A percentile compares a stretch with the other conserved stretches of the same genome.
Conservation (phyloP, 345 rosid species). For the Eucalyptus cladocalyx region DNA sequence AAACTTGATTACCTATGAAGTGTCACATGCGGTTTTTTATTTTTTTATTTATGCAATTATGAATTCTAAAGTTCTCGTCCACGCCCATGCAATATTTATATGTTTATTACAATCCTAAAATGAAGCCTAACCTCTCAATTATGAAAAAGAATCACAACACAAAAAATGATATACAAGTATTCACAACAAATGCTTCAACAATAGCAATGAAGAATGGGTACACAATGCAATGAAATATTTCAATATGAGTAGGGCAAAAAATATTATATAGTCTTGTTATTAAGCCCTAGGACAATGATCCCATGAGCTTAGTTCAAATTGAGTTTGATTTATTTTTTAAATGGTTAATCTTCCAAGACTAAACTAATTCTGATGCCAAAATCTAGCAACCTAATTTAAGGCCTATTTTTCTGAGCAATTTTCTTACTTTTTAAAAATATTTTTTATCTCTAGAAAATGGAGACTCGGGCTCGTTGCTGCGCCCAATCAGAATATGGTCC, state of each 20-base stretch:
- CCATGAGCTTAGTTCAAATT: background rate
- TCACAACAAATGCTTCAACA: background rate
- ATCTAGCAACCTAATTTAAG: background rate
- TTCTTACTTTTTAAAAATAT: too few species aligned
- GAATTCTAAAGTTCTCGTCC: background rate
- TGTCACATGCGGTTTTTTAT: background rate
- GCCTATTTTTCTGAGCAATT: background rate
- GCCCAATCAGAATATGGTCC: background rate
- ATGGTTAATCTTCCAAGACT: background rate
- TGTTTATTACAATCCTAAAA: background rate
- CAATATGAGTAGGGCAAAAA: accelerated
- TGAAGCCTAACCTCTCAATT: background rate
- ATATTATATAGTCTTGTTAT: too few species aligned
- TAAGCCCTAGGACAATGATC: accelerated
- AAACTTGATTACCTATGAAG: background rate
- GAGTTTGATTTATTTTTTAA: too few species aligned
- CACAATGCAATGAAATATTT: accelerated
- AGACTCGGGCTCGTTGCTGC: background rate
- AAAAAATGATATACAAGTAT: background rate
- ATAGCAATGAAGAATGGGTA: background rate
- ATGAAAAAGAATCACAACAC: background rate
- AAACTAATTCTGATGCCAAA: background rate
- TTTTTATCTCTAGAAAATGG: too few species aligned
- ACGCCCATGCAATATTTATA: background rate
- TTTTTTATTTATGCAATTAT: background rate